phyloP scores from a whole-genome alignment of 108 stramenopile genomes.

The Cylindrotheca fusiformis region DNA sequence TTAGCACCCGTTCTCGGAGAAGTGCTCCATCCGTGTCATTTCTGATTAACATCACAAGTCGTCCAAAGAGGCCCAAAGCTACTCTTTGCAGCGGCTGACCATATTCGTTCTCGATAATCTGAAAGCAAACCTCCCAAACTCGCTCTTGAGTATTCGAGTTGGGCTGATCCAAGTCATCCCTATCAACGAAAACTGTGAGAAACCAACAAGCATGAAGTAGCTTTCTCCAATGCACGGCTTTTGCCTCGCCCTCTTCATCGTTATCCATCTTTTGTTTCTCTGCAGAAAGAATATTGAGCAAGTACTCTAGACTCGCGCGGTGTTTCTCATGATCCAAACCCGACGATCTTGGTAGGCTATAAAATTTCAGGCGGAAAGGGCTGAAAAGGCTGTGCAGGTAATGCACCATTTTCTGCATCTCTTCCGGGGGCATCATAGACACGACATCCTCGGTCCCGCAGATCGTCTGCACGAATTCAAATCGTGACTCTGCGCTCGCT shows the following conservation, averaged over 20 bases:
- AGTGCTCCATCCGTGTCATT: conserved; percentile 9
- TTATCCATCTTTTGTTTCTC: conserved; percentile 21
- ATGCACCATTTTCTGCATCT: conserved; percentile 81
- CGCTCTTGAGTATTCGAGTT: conserved; percentile 23
- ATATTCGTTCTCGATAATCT: conserved; percentile 65
- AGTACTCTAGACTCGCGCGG: conserved; percentile 47
- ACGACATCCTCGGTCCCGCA: conserved; percentile 70
- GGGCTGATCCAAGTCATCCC: conserved; percentile 45
- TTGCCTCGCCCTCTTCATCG: conserved; percentile 46
- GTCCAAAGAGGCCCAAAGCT: conserved; percentile 76
- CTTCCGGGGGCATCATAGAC: conserved; percentile 74
- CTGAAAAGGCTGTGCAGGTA: conserved; percentile 76
- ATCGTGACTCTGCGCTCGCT: conserved; percentile 44
- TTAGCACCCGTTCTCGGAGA: conserved; percentile 39
- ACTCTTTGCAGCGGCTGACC: conserved; percentile 85
- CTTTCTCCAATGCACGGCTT: conserved; percentile 79
- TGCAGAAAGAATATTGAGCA: conserved; percentile 48
- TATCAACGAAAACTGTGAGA: conserved; percentile 59
- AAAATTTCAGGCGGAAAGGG: conserved; percentile 63
- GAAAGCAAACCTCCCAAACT: conserved; percentile 67
- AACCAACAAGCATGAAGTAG: conserved; percentile 80
- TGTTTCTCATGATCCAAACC: conserved; percentile 45
- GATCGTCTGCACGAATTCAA: conserved; percentile 57
- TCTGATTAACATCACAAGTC: conserved; percentile 49
- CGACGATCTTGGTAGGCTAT: conserved; percentile 52